phyloP scores from a whole-genome alignment of 345 rosid genomes.

The Combretum micranthum region DNA sequence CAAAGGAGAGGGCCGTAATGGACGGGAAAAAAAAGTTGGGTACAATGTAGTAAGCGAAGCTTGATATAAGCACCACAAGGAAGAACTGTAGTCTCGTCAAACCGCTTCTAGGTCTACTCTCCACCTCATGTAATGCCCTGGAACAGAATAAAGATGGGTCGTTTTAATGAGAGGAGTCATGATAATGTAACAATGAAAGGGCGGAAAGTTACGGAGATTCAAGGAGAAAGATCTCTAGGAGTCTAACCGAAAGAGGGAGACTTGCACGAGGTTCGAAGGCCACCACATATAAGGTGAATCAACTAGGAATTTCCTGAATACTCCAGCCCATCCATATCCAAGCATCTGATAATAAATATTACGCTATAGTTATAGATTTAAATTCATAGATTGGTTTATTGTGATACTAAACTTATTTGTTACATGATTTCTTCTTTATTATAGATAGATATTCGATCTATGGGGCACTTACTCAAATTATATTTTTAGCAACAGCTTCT shows the following conservation, averaged over 20 bases:
- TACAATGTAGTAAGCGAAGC: constrained; percentile 42
- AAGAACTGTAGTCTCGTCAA: constrained; percentile 46
- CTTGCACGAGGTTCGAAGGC: constrained; percentile 44
- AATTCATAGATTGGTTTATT: too few relatives aligned
- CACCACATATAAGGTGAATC: constrained; percentile 49
- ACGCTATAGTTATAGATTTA: too few relatives aligned
- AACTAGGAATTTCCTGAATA: constrained; percentile 33
- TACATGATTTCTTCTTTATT: too few relatives aligned
- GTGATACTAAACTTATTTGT: too few relatives aligned
- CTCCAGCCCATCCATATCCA: constrained; percentile 43
- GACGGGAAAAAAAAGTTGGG: constrained; percentile 41
- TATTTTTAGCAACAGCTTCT: too few relatives aligned
- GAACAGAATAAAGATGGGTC: background rate
- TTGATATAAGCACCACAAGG: constrained; percentile 30
- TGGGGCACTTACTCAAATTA: too few relatives aligned
- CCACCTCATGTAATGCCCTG: constrained; percentile 48
- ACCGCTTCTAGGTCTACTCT: constrained; percentile 34
- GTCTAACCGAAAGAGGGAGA: constrained; percentile 38
- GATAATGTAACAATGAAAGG: background rate
- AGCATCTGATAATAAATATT: constrained; percentile 14
- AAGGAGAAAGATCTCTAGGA: background rate
- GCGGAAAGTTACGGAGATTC: background rate
- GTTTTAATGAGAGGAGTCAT: background rate
- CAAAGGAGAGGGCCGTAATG: constrained; percentile 32
- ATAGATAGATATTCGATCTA: too few relatives aligned